Evolutionary conservation across 345 rosid genomes (phyloP).

Genomic region (Anacardium occidentale): DNA sequence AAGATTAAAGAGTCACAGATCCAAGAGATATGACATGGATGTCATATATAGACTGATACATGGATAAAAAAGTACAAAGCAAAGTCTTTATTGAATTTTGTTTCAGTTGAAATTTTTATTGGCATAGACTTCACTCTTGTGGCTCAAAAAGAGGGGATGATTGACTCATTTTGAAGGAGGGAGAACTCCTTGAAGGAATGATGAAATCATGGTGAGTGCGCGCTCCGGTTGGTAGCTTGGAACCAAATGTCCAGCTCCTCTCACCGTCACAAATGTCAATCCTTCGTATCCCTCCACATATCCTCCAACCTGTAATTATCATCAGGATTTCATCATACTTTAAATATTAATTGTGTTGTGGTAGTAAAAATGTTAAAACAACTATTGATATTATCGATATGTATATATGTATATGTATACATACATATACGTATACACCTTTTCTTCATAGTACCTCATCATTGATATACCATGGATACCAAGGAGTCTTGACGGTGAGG

Average conservation of each 20-base stretch:
- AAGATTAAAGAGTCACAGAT: too few relatives aligned
- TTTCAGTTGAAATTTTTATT: not conserved
- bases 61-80: too few relatives aligned
- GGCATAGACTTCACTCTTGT: not conserved
- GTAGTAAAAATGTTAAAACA: too few relatives aligned
- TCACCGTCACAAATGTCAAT: slow-evolving; percentile 34
- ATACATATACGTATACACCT: too few relatives aligned
- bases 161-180: slow-evolving; percentile 17
- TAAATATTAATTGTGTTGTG: too few relatives aligned
- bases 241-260: slow-evolving; percentile 41
- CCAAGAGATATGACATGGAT: too few relatives aligned
- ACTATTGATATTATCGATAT: too few relatives aligned
- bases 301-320: slow-evolving; percentile 32
- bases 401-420: too few relatives aligned
- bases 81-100: too few relatives aligned
- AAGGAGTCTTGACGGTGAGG: slow-evolving; percentile 16
- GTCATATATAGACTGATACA: too few relatives aligned
- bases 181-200: slow-evolving; percentile 25
- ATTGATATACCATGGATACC: slow-evolving; percentile 30
- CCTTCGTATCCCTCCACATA: slow-evolving; percentile 28
- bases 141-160: not conserved
- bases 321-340: not conserved
- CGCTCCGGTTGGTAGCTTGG: slow-evolving; percentile 40
- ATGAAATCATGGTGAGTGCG: slow-evolving; percentile 28
- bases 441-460: slow-evolving; percentile 11